Evolutionary conservation across 2,329 filamentous ascomycete species (phyloP).

Genomic region (Microsporum canis): DNA sequence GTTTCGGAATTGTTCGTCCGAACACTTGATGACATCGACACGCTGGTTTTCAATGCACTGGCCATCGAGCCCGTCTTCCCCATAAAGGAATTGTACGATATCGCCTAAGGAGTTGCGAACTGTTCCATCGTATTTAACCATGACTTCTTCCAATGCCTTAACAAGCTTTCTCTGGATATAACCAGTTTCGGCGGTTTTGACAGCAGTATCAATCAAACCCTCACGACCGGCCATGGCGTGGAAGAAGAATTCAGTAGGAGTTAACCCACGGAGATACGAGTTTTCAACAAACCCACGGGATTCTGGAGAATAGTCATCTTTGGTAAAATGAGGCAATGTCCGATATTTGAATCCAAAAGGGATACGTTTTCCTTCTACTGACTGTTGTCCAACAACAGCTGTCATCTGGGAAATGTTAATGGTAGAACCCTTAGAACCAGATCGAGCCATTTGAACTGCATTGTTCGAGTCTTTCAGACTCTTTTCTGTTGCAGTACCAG

Average conservation of each 20-base stretch:
- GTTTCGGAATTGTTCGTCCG: constrained; percentile 63
- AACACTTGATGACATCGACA: constrained; percentile 74
- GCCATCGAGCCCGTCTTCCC: constrained; percentile 92
- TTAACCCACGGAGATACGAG: constrained; percentile 90
- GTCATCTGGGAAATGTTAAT: constrained; percentile 99
- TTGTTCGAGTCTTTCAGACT: constrained; percentile 94
- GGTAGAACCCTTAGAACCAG: constrained; percentile 94
- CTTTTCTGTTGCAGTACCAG: constrained; percentile 82
- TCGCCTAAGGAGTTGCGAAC: constrained; percentile 95
- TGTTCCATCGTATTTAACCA: constrained; percentile 94
- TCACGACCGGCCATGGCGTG: constrained; percentile 99
- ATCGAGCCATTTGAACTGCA: constrained; percentile 88
- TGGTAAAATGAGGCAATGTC: constrained; percentile 93
- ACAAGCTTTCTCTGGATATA: constrained; percentile 98
- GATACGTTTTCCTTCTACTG: constrained; percentile 96
- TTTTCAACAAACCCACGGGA: constrained; percentile 97
- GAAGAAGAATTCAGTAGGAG: constrained; percentile 96
- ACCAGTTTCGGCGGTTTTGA: constrained; percentile 98
- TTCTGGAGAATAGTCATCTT: constrained; percentile 96
- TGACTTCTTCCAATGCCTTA: constrained; percentile 94
- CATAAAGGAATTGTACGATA: constrained; percentile 93
- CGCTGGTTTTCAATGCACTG: constrained; percentile 87
- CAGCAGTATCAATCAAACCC: constrained; percentile 97
- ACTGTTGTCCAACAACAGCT: constrained; percentile 92
- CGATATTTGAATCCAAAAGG: constrained; percentile 98